phyloP scores from a whole-genome alignment of 768 basidiomycete species.

The Trametes cinnabarina region DNA sequence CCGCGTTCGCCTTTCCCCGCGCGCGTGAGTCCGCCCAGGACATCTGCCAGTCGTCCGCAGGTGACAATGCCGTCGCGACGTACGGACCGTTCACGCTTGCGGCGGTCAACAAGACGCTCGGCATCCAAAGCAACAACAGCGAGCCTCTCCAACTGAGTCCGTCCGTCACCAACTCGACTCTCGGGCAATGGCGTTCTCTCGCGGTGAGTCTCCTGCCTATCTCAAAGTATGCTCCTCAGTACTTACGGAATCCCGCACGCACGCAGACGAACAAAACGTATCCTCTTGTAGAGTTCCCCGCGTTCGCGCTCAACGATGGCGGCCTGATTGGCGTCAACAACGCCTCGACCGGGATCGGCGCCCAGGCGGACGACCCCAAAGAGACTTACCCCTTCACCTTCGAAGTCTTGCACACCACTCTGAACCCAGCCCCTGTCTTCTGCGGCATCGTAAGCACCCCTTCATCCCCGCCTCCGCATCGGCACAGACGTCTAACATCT shows the following conservation, averaged over 20 bases:
- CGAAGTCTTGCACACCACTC: not conserved
- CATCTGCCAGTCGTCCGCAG: not conserved
- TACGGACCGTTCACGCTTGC: conserved; percentile 1
- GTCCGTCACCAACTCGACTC: not conserved
- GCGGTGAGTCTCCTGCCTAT: not conserved
- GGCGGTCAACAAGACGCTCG: conserved; percentile 3
- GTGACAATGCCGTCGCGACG: not conserved
- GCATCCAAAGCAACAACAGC: not conserved
- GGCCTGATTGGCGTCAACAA: not conserved
- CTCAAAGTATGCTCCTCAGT: too few relatives aligned
- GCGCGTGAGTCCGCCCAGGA: not conserved
- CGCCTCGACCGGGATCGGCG: not conserved
- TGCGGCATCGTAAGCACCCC: not conserved
- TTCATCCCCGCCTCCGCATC: not conserved
- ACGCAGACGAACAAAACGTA: conserved; percentile 3
- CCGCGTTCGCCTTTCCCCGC: not conserved
- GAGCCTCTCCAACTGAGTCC: not conserved
- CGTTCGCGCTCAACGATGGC: not conserved
- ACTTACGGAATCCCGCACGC: too few relatives aligned
- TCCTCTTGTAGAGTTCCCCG: not conserved
- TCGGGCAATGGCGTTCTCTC: not conserved
- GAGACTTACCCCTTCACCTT: not conserved
- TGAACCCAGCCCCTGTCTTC: not conserved
- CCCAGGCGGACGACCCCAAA: not conserved
- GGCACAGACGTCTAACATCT: not conserved